A percentile compares a stretch with the other conserved stretches of the same genome.
Conservation (phyloP, 805 yeast genomes). For the Candida palmyrensis region DNA sequence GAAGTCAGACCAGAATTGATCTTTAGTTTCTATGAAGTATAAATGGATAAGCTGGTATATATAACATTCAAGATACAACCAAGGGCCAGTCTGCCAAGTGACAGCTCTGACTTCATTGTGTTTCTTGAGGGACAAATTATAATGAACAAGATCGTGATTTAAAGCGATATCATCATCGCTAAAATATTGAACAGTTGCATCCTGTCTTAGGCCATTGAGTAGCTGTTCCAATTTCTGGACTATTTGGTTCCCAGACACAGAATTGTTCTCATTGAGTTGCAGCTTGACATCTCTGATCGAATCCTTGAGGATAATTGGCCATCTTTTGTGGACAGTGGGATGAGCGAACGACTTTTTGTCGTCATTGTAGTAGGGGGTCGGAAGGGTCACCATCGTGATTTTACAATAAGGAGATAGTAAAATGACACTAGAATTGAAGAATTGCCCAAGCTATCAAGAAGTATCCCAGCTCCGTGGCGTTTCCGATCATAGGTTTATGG, state of each 20-base stretch:
- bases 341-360: conserved; percentile 79
- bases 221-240: conserved; percentile 36
- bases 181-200: conserved; percentile 24
- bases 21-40: conserved; percentile 26
- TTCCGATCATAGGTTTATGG: too few relatives aligned
- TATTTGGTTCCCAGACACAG: conserved; percentile 46
- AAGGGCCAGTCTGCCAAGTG: conserved; percentile 83
- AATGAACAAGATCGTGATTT: conserved; percentile 47
- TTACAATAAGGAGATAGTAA: neutral
- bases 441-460: too few relatives aligned
- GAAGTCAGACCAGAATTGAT: conserved; percentile 45
- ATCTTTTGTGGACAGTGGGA: conserved; percentile 70
- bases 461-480: too few relatives aligned
- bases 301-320: conserved; percentile 79
- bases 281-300: conserved; percentile 59
- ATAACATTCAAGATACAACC: conserved; percentile 86
- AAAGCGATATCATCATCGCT: conserved; percentile 29
- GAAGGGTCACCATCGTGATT: conserved; percentile 19
- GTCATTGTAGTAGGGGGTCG: conserved; percentile 53
- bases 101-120: conserved; percentile 20
- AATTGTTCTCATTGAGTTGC: conserved; percentile 19
- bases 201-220: conserved; percentile 39
- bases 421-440: neutral
- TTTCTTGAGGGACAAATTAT: conserved; percentile 49
- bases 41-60: conserved; percentile 64